These are phyloP conservation scores for Solanum pennellii DNA, from an alignment of 257 asterid genomes.

Conservation along the genomic window DNA sequence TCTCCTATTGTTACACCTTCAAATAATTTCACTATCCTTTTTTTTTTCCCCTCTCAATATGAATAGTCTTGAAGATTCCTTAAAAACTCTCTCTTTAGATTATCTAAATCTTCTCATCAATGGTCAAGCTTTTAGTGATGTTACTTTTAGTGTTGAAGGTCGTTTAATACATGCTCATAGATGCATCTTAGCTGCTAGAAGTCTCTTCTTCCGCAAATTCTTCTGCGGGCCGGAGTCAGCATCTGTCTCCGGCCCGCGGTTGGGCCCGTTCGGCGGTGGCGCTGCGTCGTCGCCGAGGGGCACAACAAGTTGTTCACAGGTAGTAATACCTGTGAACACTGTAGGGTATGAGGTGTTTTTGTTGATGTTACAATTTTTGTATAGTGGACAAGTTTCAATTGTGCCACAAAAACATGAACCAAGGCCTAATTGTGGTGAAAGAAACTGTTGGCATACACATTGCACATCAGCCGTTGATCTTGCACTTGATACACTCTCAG, in stretches of 20 bases:
- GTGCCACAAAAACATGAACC: constrained; percentile 94
- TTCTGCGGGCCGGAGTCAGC: constrained; percentile 56
- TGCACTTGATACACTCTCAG: constrained; percentile 80
- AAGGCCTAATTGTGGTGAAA: constrained; percentile 71
- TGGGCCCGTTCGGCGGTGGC: not conserved
- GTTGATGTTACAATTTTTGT: constrained; percentile 76
- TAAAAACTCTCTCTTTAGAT: constrained; percentile 78
- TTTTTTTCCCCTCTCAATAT: not conserved
- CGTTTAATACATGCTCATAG: constrained; percentile 88
- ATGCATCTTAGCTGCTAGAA: constrained; percentile 90
- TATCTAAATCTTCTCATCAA: constrained; percentile 85
- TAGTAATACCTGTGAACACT: constrained; percentile 76
- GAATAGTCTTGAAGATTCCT: constrained; percentile 45
- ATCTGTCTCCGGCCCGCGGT: not conserved
- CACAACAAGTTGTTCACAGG: constrained; percentile 4
- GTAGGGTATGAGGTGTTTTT: constrained; percentile 85
- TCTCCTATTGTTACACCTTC: not conserved
- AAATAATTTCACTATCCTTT: constrained; percentile 1
- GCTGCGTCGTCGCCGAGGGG: constrained; percentile 17
- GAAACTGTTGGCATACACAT: constrained; percentile 92
- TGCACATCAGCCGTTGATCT: constrained; percentile 98
- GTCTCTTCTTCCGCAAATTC: constrained; percentile 80
- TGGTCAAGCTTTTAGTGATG: constrained; percentile 97
- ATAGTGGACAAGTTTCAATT: constrained; percentile 89
- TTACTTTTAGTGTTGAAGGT: constrained; percentile 92